A percentile compares a stretch with the other conserved stretches of the same genome.
phyloP scores from a whole-genome alignment of 805 yeast species.

The Sugiyamaella boreocaroliniensis region DNA sequence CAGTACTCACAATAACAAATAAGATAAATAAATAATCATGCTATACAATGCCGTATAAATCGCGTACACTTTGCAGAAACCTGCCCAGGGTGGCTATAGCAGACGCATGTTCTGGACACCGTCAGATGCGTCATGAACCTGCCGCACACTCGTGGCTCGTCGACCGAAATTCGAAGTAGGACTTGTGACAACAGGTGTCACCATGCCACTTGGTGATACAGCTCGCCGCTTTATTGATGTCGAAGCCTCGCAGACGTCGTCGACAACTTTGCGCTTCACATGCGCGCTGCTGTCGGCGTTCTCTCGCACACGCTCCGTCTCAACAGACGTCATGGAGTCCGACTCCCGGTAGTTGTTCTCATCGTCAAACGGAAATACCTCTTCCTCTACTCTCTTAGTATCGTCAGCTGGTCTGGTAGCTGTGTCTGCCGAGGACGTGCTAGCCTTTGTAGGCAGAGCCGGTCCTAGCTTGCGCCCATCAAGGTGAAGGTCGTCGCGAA shows the following conservation, averaged over 20 bases:
- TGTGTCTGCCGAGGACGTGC: too few species aligned
- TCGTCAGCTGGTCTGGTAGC: neutral
- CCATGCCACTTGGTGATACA: conserved; percentile 21
- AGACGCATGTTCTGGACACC: conserved; percentile 22
- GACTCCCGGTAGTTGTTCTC: neutral
- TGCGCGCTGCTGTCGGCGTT: neutral
- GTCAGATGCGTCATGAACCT: conserved; percentile 22
- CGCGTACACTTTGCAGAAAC: too few species aligned
- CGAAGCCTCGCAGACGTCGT: conserved; percentile 9
- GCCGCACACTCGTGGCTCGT: conserved; percentile 15
- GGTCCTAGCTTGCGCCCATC: conserved; percentile 1
- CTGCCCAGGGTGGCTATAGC: neutral
- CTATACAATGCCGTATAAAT: too few species aligned
- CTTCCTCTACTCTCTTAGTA: neutral
- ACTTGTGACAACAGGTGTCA: conserved; percentile 14
- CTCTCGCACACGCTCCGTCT: neutral
- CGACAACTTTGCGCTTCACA: conserved; percentile 16
- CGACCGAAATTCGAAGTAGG: conserved; percentile 14
- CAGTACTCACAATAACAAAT: neutral
- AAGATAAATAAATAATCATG: neutral
- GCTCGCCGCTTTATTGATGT: conserved; percentile 20
- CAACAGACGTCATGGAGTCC: neutral
- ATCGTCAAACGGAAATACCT: conserved; percentile 1
- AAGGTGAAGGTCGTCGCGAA: conserved; percentile 15
- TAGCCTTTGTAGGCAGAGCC: neutral